Evolutionary conservation across 805 yeast species (phyloP).

Genomic region (Groenewaldozyma salmanticensis): DNA sequence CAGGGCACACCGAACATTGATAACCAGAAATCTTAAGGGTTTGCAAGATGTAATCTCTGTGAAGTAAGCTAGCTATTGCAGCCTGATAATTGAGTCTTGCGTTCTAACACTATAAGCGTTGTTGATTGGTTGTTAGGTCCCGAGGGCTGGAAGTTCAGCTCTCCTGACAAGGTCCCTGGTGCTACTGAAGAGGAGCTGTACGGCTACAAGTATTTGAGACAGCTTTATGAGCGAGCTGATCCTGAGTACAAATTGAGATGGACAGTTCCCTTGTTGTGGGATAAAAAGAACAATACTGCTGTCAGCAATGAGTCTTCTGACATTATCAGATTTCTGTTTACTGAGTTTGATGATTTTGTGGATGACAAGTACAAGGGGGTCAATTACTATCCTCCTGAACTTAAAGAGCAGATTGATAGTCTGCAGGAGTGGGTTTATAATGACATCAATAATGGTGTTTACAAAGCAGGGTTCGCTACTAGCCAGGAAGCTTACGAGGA

Average conservation of each 20-base stretch:
- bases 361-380: conserved; percentile 39
- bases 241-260: conserved; percentile 72
- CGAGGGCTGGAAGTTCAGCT: conserved; percentile 81
- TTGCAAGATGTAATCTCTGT: conserved; percentile 37
- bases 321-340: conserved; percentile 73
- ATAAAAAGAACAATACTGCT: conserved; percentile 67
- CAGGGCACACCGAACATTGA: conserved; percentile 65
- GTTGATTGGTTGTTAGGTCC: conserved; percentile 88
- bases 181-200: conserved; percentile 52
- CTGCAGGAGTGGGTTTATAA: conserved; percentile 77
- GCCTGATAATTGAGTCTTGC: not conserved
- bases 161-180: conserved; percentile 37
- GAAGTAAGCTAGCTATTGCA: not conserved
- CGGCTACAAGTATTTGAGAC: conserved; percentile 49
- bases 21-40: conserved; percentile 68
- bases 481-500: conserved; percentile 71
- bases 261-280: conserved; percentile 94
- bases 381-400: conserved; percentile 52
- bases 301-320: conserved; percentile 91
- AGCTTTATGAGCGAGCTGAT: conserved; percentile 66
- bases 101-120: conserved; percentile 37
- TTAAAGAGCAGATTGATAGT: conserved; percentile 56
- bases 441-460: conserved; percentile 84
- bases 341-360: conserved; percentile 47
- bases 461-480: conserved; percentile 85